phyloP scores from a whole-genome alignment of 495 filamentous ascomycete species.

The Achaetomiella virescens region DNA sequence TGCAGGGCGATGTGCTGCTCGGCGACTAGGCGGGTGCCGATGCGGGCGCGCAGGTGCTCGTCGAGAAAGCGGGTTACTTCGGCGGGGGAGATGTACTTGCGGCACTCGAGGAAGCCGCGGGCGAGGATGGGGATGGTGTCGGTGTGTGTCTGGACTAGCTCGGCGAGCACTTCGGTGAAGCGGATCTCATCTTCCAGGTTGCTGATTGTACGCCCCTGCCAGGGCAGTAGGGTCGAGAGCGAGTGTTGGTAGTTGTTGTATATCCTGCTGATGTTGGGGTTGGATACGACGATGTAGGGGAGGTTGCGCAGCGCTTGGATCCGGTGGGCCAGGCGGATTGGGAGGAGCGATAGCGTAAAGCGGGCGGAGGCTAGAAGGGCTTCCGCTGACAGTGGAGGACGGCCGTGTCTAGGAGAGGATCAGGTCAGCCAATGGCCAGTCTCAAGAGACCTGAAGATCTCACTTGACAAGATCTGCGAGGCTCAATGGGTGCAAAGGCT shows the following conservation, averaged over 20 bases:
- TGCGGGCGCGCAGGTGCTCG: conserved; percentile 86
- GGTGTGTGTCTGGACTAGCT: conserved; percentile 84
- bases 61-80: conserved; percentile 90
- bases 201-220: conserved; percentile 66
- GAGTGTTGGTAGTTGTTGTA: conserved; percentile 94
- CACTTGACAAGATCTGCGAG: conserved; percentile 86
- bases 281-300: conserved; percentile 95
- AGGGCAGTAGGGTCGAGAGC: conserved; percentile 79
- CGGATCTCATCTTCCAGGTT: conserved; percentile 80
- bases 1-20: conserved; percentile 96
- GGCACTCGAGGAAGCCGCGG: conserved; percentile 83
- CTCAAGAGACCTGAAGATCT: conserved; percentile 7
- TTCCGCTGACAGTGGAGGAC: conserved; percentile 73
- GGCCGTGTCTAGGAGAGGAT: conserved; percentile 60
- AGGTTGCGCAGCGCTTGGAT: conserved; percentile 88
- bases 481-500: conserved; percentile 72
- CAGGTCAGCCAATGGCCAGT: neutral
- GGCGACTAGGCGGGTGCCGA: conserved; percentile 88
- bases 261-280: conserved; percentile 84
- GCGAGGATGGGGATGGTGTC: conserved; percentile 94
- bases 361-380: conserved; percentile 84
- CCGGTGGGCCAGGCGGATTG: conserved; percentile 87
- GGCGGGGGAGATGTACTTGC: conserved; percentile 70
- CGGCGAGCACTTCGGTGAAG: conserved; percentile 87
- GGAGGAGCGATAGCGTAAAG: conserved; percentile 88